Evolutionary conservation across 306 rosid genomes (phyloP).

Genomic region (Vigna reflexopilosa): DNA sequence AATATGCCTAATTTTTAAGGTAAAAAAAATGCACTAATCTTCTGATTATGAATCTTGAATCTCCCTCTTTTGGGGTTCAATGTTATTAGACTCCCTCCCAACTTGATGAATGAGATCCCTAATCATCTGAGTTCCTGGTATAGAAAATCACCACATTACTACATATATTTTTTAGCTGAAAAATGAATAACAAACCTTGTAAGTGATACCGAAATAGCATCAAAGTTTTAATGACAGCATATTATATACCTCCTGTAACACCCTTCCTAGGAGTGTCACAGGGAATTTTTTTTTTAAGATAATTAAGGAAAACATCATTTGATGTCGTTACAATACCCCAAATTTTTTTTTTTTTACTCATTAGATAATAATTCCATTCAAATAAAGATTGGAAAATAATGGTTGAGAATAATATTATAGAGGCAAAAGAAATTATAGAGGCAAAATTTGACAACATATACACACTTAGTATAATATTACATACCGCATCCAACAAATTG

Average conservation of each 20-base stretch:
- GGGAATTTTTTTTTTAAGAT: too few species aligned
- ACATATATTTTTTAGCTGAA: not conserved
- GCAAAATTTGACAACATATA: too few species aligned
- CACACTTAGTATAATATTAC: too few species aligned
- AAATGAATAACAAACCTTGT: not conserved
- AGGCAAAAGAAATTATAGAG: too few species aligned
- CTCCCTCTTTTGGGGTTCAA: constrained; percentile 34
- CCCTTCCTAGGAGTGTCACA: too few species aligned
- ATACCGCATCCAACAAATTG: too few species aligned
- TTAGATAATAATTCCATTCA: too few species aligned
- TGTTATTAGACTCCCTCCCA: constrained; percentile 36
- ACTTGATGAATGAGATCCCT: constrained; percentile 40
- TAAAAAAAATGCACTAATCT: constrained; percentile 31
- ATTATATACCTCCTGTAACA: not conserved
- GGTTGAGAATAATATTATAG: too few species aligned
- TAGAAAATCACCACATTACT: constrained; percentile 21
- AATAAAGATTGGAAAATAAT: too few species aligned
- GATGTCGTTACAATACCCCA: too few species aligned
- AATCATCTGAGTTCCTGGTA: constrained; percentile 49
- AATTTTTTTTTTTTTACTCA: too few species aligned
- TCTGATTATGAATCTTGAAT: constrained; percentile 47
- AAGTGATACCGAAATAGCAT: not conserved
- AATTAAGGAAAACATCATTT: too few species aligned
- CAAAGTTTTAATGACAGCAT: constrained; percentile 1
- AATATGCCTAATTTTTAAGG: not conserved